Base-by-base conservation (phyloP, 345 rosid species). In the Gossypium arboreum region DNA sequence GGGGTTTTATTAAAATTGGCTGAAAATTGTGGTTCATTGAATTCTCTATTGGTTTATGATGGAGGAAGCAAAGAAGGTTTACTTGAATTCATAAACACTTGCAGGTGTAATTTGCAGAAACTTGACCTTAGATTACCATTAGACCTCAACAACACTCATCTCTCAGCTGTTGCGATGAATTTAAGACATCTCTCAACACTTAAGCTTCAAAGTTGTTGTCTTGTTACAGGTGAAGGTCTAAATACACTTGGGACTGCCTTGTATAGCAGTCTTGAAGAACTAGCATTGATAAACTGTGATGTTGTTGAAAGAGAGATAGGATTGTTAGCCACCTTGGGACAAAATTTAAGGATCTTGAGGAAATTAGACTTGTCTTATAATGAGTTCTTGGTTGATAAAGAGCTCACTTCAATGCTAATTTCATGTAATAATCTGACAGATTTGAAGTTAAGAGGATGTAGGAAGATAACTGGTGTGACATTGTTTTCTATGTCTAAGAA, bases 121-220 rank as follows among this genome's bases (percentile, higher is more conserved):
- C 86, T 94, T 16, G 97, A 92, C 78, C 81, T 94, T 22, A 90
- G 98, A 10, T 79, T 94, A 59, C 98, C 98, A 12, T 68, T 94
- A 77, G 98, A 94, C 88, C 87, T 94, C 17, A 74, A 73, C 60
- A 93, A 91, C 39, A 89, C 83, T 22, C 98, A 94, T 79, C 83
- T 94, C n/a, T 60, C 69, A n/a, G 92, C 97, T 17, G 61, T 86
- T 3, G 88, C 91, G 2, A 50, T 63, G 18, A 83, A 89, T 82
- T 88, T 89, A 56, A 82, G 76, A 56, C 54, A 63, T 76, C 74
- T 94, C 15, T 85, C 87, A 3, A 75, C 76, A 74, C 81, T 94
- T n/a, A 86, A 81, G 85, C 93, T 94, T 59, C 88, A 87, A 73
- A 94, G 97, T 69, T 92, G 93, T 52, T 89, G 89, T 75, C 87